phyloP scores from a whole-genome alignment of 2,329 filamentous ascomycete genomes.

The Trichophyton verrucosum region DNA sequence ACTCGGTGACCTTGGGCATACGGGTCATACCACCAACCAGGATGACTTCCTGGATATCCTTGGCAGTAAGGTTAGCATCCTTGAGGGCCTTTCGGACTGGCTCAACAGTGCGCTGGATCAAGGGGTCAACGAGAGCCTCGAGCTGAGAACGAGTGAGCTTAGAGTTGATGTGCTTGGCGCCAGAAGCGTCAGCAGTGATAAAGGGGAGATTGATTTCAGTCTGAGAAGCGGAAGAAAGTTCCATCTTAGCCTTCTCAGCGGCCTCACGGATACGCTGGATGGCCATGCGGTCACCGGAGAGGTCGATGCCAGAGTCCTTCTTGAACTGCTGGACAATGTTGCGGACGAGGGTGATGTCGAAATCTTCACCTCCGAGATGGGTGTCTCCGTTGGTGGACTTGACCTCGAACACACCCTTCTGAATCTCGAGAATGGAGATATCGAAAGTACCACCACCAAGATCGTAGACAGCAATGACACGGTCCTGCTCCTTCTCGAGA shows the following conservation, averaged over 20 bases:
- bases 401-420: conserved; percentile 96
- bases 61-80: conserved; percentile 80
- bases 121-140: conserved; percentile 79
- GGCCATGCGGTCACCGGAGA: conserved; percentile 88
- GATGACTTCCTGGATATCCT: conserved; percentile 95
- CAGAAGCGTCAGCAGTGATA: conserved; percentile 90
- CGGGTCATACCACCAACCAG: conserved; percentile 98
- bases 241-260: conserved; percentile 98
- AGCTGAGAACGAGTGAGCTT: conserved; percentile 90
- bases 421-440: conserved; percentile 95
- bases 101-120: conserved; percentile 76
- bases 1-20: conserved; percentile 97
- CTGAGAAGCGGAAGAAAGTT: conserved; percentile 85
- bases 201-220: conserved; percentile 98
- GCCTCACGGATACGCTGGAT: conserved; percentile 98
- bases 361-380: conserved; percentile 95
- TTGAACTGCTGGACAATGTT: conserved; percentile 93
- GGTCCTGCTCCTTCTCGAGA: conserved; percentile 85
- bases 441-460: conserved; percentile 97
- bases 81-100: conserved; percentile 94
- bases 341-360: conserved; percentile 87
- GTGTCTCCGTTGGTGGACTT: conserved; percentile 99
- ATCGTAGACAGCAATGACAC: conserved; percentile 90
- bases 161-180: conserved; percentile 95
- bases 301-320: conserved; percentile 84